Evolutionary conservation across 305 asterid species (phyloP).

Genomic region (Solanum hybrid): DNA sequence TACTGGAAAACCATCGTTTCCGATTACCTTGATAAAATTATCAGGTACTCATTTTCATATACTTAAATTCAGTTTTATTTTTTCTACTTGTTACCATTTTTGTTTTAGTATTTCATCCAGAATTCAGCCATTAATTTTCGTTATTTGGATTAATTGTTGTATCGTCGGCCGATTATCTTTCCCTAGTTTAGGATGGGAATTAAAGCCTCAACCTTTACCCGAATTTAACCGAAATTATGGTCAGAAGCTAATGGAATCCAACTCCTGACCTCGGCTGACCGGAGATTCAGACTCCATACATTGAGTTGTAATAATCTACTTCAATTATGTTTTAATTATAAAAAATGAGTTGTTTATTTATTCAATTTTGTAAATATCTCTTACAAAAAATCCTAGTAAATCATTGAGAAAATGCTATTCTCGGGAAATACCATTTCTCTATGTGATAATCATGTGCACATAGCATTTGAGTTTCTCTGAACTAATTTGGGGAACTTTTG

Average conservation of each 20-base stretch:
- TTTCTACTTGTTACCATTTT: neutral
- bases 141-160: neutral
- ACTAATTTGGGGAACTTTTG: neutral
- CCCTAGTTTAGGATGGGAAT: neutral
- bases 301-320: neutral
- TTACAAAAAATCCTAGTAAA: neutral
- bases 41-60: conserved; percentile 36
- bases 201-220: neutral
- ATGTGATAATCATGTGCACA: neutral
- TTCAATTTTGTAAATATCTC: neutral
- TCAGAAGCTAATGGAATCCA: neutral
- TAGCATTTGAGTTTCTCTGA: neutral
- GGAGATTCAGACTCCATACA: neutral
- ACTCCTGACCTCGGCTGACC: neutral
- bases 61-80: neutral
- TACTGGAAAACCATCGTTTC: conserved; percentile 68
- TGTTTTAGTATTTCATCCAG: neutral
- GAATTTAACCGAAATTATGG: neutral
- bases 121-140: neutral
- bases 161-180: neutral
- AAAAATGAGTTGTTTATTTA: neutral
- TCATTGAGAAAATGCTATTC: neutral
- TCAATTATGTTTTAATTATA: neutral
- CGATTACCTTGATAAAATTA: conserved; percentile 77
- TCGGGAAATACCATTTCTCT: neutral